Evolutionary conservation across 805 yeast genomes (phyloP).

Genomic region (Candida railenensis): DNA sequence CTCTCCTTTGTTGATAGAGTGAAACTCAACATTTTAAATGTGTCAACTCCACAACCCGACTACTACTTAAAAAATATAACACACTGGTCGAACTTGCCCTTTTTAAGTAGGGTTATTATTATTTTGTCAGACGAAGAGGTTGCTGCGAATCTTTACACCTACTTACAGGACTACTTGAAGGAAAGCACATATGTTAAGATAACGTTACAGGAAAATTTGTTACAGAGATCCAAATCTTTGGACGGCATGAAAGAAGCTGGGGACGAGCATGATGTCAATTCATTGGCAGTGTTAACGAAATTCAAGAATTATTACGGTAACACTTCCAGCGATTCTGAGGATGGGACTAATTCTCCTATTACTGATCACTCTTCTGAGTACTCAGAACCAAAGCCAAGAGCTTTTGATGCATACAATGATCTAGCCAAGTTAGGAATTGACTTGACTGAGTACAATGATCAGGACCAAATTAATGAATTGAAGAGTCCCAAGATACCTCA

Average conservation of each 20-base stretch:
- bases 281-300: conserved; percentile 22
- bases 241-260: conserved; percentile 16
- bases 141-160: conserved; percentile 24
- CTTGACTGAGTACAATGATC: conserved; percentile 19
- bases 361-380: conserved; percentile 14
- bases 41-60: conserved; percentile 14
- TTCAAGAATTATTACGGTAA: conserved; percentile 21
- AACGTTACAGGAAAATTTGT: conserved; percentile 37
- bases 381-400: conserved; percentile 36
- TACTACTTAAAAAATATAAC: conserved; percentile 25
- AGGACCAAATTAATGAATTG: conserved; percentile 21
- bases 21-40: conserved; percentile 29
- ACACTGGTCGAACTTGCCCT: conserved; percentile 41
- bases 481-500: conserved; percentile 8
- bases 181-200: conserved; percentile 22
- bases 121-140: conserved; percentile 30
- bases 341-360: conserved; percentile 1
- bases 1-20: conserved; percentile 36
- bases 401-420: conserved; percentile 25
- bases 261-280: conserved; percentile 10
- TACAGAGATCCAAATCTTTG: conserved; percentile 31
- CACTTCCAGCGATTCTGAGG: conserved; percentile 7
- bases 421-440: conserved; percentile 33
- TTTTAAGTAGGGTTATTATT: conserved; percentile 34
- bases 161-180: conserved; percentile 13